Evolutionary conservation across 257 asterid genomes (phyloP).

Genomic region (Handroanthus guayacan): DNA sequence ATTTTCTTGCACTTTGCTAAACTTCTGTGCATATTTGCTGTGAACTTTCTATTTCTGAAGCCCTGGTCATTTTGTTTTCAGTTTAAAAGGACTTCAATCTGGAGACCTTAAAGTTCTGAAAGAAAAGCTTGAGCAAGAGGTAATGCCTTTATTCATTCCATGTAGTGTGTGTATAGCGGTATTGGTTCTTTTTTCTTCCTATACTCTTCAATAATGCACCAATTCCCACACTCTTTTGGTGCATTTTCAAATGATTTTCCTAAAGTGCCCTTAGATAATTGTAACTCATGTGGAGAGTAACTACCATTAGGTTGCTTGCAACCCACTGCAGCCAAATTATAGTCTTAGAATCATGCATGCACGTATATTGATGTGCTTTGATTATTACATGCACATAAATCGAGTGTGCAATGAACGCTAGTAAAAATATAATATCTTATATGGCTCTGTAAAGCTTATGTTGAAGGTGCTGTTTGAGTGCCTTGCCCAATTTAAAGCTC

Average conservation of each 20-base stretch:
- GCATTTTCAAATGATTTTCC: too few relatives aligned
- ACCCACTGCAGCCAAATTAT: too few relatives aligned
- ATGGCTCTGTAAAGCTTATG: not conserved
- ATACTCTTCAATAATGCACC: too few relatives aligned
- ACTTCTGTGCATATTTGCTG: not conserved
- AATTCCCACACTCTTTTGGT: too few relatives aligned
- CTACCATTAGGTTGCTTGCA: too few relatives aligned
- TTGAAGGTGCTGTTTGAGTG: slow-evolving; percentile 14
- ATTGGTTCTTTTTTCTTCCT: not conserved
- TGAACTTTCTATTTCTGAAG: slow-evolving; percentile 30
- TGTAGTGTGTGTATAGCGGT: not conserved
- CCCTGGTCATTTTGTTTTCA: slow-evolving; percentile 44
- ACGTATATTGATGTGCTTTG: too few relatives aligned
- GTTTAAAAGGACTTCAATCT: slow-evolving; percentile 75
- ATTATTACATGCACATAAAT: too few relatives aligned
- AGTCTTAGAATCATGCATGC: too few relatives aligned
- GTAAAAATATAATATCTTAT: not conserved
- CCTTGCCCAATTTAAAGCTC: not conserved
- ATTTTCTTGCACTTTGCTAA: not conserved
- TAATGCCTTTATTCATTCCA: slow-evolving; percentile 34
- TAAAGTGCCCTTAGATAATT: too few relatives aligned
- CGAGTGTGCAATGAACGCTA: too few relatives aligned
- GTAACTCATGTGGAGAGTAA: too few relatives aligned
- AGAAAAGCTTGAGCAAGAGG: slow-evolving; percentile 90
- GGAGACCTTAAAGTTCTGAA: slow-evolving; percentile 76